Evolutionary conservation across 2,329 filamentous ascomycete genomes (phyloP).

Genomic region (Xylariomycetidae sp.): DNA sequence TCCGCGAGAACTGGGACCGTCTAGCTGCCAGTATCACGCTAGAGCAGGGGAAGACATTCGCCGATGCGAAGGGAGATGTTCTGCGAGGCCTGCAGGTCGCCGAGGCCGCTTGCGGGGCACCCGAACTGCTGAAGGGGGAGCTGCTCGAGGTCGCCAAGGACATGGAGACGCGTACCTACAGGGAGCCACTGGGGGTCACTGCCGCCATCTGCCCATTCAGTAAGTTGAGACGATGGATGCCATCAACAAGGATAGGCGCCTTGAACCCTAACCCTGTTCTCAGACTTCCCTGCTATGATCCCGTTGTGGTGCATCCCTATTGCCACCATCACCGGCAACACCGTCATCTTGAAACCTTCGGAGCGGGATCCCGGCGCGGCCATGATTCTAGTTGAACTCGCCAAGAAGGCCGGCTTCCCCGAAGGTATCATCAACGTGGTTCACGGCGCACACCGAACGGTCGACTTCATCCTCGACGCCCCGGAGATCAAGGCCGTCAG

Average conservation of each 20-base stretch:
- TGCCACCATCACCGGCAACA: conserved; percentile 79
- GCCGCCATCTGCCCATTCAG: conserved; percentile 86
- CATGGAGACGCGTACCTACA: conserved; percentile 82
- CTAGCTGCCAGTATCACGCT: conserved; percentile 80
- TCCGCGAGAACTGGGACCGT: conserved; percentile 80
- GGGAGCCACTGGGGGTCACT: conserved; percentile 75
- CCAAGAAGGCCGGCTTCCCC: conserved; percentile 75
- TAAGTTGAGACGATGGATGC: conserved; percentile 37
- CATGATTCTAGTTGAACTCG: conserved; percentile 81
- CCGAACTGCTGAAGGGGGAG: conserved; percentile 78
- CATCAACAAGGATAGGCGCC: neutral
- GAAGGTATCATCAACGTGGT: conserved; percentile 78
- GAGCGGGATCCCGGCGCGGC: conserved; percentile 79
- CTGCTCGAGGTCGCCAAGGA: conserved; percentile 82
- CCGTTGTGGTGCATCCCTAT: conserved; percentile 88
- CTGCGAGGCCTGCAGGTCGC: conserved; percentile 79
- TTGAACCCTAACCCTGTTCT: conserved; percentile 9
- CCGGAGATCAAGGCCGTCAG: conserved; percentile 81
- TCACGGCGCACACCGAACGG: conserved; percentile 74
- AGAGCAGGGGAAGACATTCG: conserved; percentile 86
- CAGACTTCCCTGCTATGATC: conserved; percentile 89
- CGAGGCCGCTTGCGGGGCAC: conserved; percentile 75
- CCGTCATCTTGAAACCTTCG: conserved; percentile 78
- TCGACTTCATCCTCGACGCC: conserved; percentile 83
- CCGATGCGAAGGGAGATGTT: conserved; percentile 77